Evolutionary conservation across 257 asterid genomes (phyloP).

Genomic region (Euphrasia confusa): DNA sequence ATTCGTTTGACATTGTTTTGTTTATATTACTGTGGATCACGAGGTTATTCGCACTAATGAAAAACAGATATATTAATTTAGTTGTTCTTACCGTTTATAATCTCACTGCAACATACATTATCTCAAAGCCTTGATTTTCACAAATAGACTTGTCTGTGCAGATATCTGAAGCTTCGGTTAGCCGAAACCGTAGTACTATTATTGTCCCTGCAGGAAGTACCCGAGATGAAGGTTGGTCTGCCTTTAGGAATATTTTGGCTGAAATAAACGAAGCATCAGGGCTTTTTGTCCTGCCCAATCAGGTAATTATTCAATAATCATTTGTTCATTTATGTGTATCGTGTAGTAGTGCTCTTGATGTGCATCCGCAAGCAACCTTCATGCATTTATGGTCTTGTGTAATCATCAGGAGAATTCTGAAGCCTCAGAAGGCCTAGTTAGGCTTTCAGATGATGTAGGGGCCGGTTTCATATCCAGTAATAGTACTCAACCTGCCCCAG

Average conservation of each 20-base stretch:
- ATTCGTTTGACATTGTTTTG: not conserved
- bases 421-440: slow-evolving; percentile 66
- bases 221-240: slow-evolving; percentile 93
- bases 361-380: slow-evolving; percentile 24
- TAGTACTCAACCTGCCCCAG: slow-evolving; percentile 63
- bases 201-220: slow-evolving; percentile 97
- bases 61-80: not conserved
- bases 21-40: slow-evolving; percentile 7
- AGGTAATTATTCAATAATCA: slow-evolving; percentile 33
- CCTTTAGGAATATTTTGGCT: slow-evolving; percentile 85
- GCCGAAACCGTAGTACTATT: slow-evolving; percentile 97
- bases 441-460: slow-evolving; percentile 96
- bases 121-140: slow-evolving; percentile 12
- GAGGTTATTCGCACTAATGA: slow-evolving; percentile 6
- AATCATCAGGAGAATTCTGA: slow-evolving; percentile 57
- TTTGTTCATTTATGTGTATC: slow-evolving; percentile 5
- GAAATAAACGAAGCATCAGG: slow-evolving; percentile 87
- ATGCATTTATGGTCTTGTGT: slow-evolving; percentile 20
- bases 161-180: slow-evolving; percentile 98
- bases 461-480: slow-evolving; percentile 96
- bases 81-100: not conserved
- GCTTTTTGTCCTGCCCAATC: slow-evolving; percentile 63
- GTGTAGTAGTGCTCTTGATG: slow-evolving; percentile 15
- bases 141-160: slow-evolving; percentile 34
- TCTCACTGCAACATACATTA: not conserved